Conservation (phyloP, 805 yeast genomes). For the Yamadazyma scolyti region DNA sequence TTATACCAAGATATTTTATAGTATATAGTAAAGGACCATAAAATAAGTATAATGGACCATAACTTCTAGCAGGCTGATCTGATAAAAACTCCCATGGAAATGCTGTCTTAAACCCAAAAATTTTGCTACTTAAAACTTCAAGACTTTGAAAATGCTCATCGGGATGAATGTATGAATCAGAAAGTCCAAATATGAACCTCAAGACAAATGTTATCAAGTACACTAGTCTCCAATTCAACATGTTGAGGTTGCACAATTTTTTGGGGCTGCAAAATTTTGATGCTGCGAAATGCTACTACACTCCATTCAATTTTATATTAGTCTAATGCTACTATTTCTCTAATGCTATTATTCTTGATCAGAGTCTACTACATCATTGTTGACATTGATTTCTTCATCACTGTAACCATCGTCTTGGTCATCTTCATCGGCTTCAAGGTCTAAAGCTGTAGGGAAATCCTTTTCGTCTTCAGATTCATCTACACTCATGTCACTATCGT, state of each 20-base stretch:
- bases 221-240: constrained; percentile 47
- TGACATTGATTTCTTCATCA: constrained; percentile 15
- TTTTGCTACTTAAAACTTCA: constrained; percentile 56
- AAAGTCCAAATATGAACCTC: constrained; percentile 55
- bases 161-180: constrained; percentile 89
- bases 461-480: constrained; percentile 6
- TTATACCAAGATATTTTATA: constrained; percentile 27
- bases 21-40: constrained; percentile 62
- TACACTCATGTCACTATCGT: constrained; percentile 11
- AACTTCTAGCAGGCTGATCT: constrained; percentile 63
- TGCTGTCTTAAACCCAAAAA: constrained; percentile 42
- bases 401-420: constrained; percentile 18
- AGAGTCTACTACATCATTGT: constrained; percentile 4
- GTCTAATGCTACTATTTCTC: constrained; percentile 1
- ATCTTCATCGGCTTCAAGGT: constrained; percentile 11
- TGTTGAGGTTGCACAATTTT: no score
- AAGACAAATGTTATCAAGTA: constrained; percentile 43
- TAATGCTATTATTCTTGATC: constrained; percentile 9
- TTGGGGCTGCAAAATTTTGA: constrained; percentile 1
- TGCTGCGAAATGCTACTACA: not conserved
- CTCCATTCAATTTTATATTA: not conserved
- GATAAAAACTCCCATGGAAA: constrained; percentile 82
- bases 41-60: constrained; percentile 59
- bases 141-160: constrained; percentile 96
- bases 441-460: constrained; percentile 9